Conservation (phyloP, 2,329 filamentous ascomycete species). For the Nemania sp. region DNA sequence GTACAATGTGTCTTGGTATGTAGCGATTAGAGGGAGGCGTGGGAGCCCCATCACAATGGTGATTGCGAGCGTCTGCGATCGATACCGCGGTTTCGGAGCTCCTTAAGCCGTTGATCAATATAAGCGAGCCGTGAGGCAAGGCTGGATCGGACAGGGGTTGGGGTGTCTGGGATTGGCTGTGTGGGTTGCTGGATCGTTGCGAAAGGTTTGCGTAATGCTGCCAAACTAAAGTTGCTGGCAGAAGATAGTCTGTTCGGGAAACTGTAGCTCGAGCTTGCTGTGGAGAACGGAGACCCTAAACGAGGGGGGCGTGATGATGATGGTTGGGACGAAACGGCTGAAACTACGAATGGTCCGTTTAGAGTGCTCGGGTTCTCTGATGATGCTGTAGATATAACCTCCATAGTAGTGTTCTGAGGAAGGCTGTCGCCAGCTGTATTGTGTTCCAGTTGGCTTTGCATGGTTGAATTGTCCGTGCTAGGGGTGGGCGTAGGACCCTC, state of each 20-base stretch:
- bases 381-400: slow-evolving; percentile 10
- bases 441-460: slow-evolving; percentile 5
- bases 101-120: slow-evolving; percentile 68
- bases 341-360: slow-evolving; percentile 40
- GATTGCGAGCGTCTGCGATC: slow-evolving; percentile 62
- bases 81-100: slow-evolving; percentile 61
- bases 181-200: slow-evolving; percentile 66
- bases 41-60: slow-evolving; percentile 55
- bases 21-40: slow-evolving; percentile 26
- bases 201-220: slow-evolving; percentile 63
- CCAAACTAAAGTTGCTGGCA: slow-evolving; percentile 59
- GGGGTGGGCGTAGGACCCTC: slow-evolving; percentile 17
- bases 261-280: slow-evolving; percentile 65
- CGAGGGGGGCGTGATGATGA: slow-evolving; percentile 58
- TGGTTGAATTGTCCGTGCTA: slow-evolving; percentile 9
- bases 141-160: slow-evolving; percentile 54
- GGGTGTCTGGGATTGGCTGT: slow-evolving; percentile 52
- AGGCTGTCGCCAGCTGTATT: not conserved
- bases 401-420: slow-evolving; percentile 10
- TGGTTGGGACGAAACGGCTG: slow-evolving; percentile 40
- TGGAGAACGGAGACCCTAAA: slow-evolving; percentile 70
- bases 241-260: slow-evolving; percentile 70
- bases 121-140: slow-evolving; percentile 67
- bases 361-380: slow-evolving; percentile 4
- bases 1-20: slow-evolving; percentile 41